Base-by-base conservation (phyloP, 208 protist genomes). In the Phytomonas sp. region DNA sequence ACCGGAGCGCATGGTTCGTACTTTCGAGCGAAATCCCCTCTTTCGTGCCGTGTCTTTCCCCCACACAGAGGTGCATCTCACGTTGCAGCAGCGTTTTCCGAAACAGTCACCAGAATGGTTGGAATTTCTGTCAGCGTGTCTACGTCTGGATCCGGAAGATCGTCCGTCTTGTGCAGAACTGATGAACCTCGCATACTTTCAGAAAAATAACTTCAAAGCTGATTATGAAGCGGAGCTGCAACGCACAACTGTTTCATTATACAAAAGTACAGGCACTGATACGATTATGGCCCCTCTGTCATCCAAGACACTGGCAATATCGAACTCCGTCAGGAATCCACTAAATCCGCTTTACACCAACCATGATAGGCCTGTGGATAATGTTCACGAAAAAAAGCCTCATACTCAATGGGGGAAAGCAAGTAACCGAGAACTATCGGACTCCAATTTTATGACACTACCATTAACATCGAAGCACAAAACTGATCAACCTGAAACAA, bases 101-200 rank as follows among this genome's bases (percentile, higher is more conserved):
- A 73, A 71, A 26, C 74, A 81, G 40, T 59, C 82, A 5, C 61
- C 69, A n/a, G 78, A 89, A 52, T 95, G 89, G 87, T 67, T 95
- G 30, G 80, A 88, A 70, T 91, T 97, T 59, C 71, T 97, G 31
- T 80, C 74, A 31, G 36, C 81, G 5, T 97, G 93, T 70, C 82
- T 97, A 11, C 77, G 86, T 60, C 84, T 77, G 0, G 88, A 96
- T 56, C 93, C 93, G 0, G 81, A 80, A n/a, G 75, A 90, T 71
- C 88, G 93, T 8, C 84, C 80, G 5, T 84, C 86, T 23, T 95
- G 87, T 74, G 75, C 82, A 36, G 76, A 91, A 62, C 72, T 97
- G 62, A 87, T 97, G 83, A 78, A 82, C 69, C 69, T 93, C 37
- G 73, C 85, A 12, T 97, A 94, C 78, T 97, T 97, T 72, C 91